A percentile compares a stretch with the other conserved stretches of the same genome.
These are phyloP conservation scores for Exophiala spinifera DNA, from an alignment of 2,329 filamentous ascomycete species.

Conservation along the genomic window DNA sequence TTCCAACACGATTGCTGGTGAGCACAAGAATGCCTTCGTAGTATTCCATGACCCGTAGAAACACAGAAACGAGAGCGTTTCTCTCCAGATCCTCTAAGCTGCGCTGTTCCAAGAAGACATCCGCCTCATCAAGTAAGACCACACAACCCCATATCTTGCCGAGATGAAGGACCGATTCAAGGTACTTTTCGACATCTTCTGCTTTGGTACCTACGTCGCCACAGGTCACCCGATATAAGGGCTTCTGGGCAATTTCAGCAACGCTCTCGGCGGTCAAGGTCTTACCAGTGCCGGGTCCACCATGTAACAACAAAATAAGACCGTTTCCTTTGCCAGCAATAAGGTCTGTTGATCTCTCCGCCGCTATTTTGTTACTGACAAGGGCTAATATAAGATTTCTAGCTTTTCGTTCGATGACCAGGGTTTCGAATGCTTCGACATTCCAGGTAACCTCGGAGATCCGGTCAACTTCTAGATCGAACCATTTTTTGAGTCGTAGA, in stretches of 20 bases:
- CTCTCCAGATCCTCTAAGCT: slow-evolving; percentile 80
- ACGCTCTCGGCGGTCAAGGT: slow-evolving; percentile 85
- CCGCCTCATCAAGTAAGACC: slow-evolving; percentile 78
- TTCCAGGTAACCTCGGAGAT: slow-evolving; percentile 83
- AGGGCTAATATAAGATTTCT: slow-evolving; percentile 73
- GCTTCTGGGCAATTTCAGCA: slow-evolving; percentile 75
- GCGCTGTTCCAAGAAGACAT: slow-evolving; percentile 79
- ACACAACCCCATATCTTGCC: slow-evolving; percentile 85
- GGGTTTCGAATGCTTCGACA: slow-evolving; percentile 72
- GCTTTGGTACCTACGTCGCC: slow-evolving; percentile 83
- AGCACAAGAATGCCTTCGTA: slow-evolving; percentile 89
- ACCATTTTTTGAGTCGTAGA: slow-evolving; percentile 85
- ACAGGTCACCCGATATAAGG: slow-evolving; percentile 77
- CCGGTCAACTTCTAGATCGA: slow-evolving; percentile 78
- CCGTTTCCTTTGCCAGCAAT: slow-evolving; percentile 84
- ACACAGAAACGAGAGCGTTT: slow-evolving; percentile 82
- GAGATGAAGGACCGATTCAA: slow-evolving; percentile 82
- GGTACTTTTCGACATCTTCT: slow-evolving; percentile 66
- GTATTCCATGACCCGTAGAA: slow-evolving; percentile 82
- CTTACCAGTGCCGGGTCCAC: slow-evolving; percentile 83
- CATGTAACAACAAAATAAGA: slow-evolving; percentile 77
- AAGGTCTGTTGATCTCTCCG: slow-evolving; percentile 78
- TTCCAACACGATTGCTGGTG: slow-evolving; percentile 81
- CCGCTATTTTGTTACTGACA: slow-evolving; percentile 76
- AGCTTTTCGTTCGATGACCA: slow-evolving; percentile 66